Evolutionary conservation across 768 basidiomycete genomes (phyloP), one percentile per base, ranked within the genome.

Genomic region (Crepidotus variabilis): DNA sequence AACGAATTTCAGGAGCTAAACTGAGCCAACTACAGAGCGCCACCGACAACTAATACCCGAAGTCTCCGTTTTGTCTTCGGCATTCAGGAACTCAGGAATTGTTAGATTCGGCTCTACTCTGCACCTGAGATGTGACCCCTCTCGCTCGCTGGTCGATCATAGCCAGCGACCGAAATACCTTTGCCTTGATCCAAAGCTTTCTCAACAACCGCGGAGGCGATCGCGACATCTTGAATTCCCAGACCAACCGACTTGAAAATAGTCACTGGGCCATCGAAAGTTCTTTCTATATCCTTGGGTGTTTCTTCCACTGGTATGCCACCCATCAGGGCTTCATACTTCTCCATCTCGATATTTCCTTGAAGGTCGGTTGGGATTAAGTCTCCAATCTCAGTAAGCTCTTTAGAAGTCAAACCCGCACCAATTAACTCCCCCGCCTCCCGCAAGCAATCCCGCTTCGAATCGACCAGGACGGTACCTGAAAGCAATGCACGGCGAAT

Each of bases 241-340:
- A 94, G 70, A 1, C 94, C 93, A 5, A 95, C 94, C 0, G 88
- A 90, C 71, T 94, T 95, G 80, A 92, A 94, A 24, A 95, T 77
- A 1, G 87, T 90, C 10, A 94, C 76, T 0, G 79, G 76, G 0
- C 81, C 83, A 2, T 66, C 60, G 22, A 62, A 66, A 24, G 49
- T 10, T 47, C 54, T 11, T 23, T 54, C 53, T 22, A 43, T 43
- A 2, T 9, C 16, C 16, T 22, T 33, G 9, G 36, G 16, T 13
- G 36, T 10, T 50, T 22, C 13, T 22, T 43, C 24, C n/a, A n/a
- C n/a, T n/a, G n/a, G n/a, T 5, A 33, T 20, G 28, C 46, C n/a
- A 52, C 18, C 56, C 60, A 28, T 24, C 3, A 43, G 39, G 13
- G 47, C 28, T 13, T 48, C 48, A 34, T 62, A 60, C 0, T 46